Conservation (phyloP, 805 yeast genomes). For the Sporopachydermia lactativora region DNA sequence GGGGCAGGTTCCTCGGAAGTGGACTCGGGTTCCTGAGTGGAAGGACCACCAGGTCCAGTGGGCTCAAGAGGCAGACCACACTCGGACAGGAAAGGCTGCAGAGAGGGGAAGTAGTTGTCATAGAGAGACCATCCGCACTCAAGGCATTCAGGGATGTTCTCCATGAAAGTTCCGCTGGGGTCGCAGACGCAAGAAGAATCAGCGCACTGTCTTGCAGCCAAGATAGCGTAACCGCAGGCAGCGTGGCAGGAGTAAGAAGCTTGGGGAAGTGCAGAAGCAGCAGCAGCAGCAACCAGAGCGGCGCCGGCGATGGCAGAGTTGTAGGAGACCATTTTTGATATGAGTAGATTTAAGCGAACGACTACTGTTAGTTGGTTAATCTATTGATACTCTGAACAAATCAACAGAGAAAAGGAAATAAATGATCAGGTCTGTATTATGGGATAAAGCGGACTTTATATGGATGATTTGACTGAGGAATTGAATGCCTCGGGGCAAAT, state of each 20-base stretch:
- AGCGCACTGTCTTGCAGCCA: constrained; percentile 20
- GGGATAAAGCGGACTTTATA: no score
- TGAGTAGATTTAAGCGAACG: not conserved
- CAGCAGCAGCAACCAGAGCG: constrained; percentile 16
- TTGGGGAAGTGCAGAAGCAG: constrained; percentile 14
- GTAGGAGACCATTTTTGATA: not conserved
- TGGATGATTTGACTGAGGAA: no score
- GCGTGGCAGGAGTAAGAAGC: constrained; percentile 22
- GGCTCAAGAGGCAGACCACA: constrained; percentile 19
- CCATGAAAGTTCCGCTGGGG: constrained; percentile 11
- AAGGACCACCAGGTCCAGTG: constrained; percentile 19
- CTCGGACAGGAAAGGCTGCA: constrained; percentile 16
- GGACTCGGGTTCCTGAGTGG: constrained; percentile 8
- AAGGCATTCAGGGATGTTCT: constrained; percentile 17
- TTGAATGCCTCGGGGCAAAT: no score
- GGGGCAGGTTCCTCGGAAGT: constrained; percentile 6
- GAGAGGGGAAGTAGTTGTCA: constrained; percentile 19
- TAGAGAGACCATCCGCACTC: constrained; percentile 27
- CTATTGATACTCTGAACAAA: no score
- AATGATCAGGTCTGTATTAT: not conserved
- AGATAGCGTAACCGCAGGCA: constrained; percentile 20
- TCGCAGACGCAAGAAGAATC: constrained; percentile 16
- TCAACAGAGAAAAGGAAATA: not conserved
- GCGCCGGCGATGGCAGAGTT: constrained; percentile 9
- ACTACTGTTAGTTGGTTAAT: not conserved